Conservation (phyloP, 441 rosid species). For the Erodium texanum region DNA sequence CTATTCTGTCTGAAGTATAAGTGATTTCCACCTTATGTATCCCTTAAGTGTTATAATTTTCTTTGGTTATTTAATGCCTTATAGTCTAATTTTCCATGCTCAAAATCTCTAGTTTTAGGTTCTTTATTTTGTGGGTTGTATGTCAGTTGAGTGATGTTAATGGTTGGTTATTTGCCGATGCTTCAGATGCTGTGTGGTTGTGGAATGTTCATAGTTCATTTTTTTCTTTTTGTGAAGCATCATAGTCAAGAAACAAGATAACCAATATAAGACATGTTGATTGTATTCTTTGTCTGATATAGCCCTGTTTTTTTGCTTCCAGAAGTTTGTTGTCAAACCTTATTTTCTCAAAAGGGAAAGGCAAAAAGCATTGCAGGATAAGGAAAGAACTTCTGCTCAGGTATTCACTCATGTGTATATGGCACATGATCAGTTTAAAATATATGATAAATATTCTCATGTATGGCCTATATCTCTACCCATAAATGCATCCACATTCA, state of each 20-base stretch:
- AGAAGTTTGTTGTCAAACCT: slow-evolving; percentile 79
- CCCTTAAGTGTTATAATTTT: background rate
- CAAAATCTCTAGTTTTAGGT: background rate
- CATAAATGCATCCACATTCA: slow-evolving; percentile 1
- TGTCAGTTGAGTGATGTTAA: background rate
- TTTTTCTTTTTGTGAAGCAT: background rate
- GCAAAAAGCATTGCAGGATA: slow-evolving; percentile 61
- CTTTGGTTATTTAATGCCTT: background rate
- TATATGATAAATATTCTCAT: slow-evolving; percentile 6
- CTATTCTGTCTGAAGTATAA: background rate
- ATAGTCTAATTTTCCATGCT: background rate
- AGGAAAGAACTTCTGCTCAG: slow-evolving; percentile 63
- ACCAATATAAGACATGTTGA: background rate
- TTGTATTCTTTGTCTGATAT: slow-evolving; percentile 3
- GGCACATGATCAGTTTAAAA: background rate
- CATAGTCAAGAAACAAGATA: slow-evolving; percentile 1
- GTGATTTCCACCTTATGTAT: background rate
- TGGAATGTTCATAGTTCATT: background rate
- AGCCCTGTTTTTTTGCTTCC: slow-evolving; percentile 21
- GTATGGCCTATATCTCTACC: slow-evolving; percentile 3
- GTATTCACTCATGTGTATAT: slow-evolving; percentile 29
- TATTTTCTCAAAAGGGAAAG: slow-evolving; percentile 58
- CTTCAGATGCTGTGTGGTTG: slow-evolving; percentile 1
- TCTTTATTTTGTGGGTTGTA: background rate
- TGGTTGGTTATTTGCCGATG: background rate